Base-by-base conservation (phyloP, 129 eudicot species). In the Chrysanthemum lavandulifolium region DNA sequence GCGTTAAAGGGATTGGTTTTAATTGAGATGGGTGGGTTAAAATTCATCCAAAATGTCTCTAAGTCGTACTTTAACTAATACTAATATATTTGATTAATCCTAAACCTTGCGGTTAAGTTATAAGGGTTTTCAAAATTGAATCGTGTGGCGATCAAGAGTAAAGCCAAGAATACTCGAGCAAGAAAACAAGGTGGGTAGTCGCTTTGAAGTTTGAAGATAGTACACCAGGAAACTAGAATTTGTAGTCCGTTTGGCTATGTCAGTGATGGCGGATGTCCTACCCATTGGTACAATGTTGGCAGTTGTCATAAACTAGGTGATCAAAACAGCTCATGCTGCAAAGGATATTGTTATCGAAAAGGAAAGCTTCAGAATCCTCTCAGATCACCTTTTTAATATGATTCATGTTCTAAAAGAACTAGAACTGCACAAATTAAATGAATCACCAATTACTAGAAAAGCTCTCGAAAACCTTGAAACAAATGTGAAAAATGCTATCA, bases 291-390 rank as follows among this genome's bases (percentile, higher is more conserved):
- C 89, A 12, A 64, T 87, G 10, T 31, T 87, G 57, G 84, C 89
- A 1, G 75, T 78, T n/a, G 82, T 84, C 29, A 82, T 76, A 4
- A 77, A 45, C 74, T 84, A 87, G 47, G 86, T 87, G 70, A 78
- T 82, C 11, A 87, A 87, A 78, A 87, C 87, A 3, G 86, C 89
- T 65, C 73, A 83, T 7, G 88, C 88, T 29, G 91, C 91, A 16
- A 83, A 69, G 13, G 90, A 87, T 57, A 76, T 84, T 43, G 81
- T 81, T n/a, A 78, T 84, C 6, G 89, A 84, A 65, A 84, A 87
- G 36, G 94, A 82, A 64, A 87, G 87, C 76, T 87, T 87, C 73
- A 78, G 67, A 51, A 80, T 65, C 67, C 81, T 87, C n/a, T 79
- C 87, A 0, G 67, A 80, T 55, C 86, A 87, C 61, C 94, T 87